Conservation (phyloP, 495 filamentous ascomycete species). For the Hypomontagnella monticulosa region DNA sequence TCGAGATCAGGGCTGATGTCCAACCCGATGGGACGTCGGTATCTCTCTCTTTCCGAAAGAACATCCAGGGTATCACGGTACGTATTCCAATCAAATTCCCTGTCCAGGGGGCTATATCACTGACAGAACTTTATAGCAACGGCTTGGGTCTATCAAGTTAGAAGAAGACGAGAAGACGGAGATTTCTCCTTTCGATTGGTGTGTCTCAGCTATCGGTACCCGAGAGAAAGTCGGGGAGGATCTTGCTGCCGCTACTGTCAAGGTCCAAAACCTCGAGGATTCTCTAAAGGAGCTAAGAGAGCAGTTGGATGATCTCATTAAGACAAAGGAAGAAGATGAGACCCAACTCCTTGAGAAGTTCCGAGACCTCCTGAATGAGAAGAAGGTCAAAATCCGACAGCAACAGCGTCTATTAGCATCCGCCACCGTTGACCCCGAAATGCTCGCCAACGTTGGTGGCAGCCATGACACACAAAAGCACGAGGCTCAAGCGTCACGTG, state of each 20-base stretch:
- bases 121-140: constrained; percentile 61
- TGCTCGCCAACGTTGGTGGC: constrained; percentile 37
- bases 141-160: constrained; percentile 72
- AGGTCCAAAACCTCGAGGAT: constrained; percentile 60
- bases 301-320: constrained; percentile 71
- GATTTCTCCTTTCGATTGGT: constrained; percentile 80
- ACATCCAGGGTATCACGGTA: constrained; percentile 59
- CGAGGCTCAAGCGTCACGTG: constrained; percentile 48
- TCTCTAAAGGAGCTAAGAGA: constrained; percentile 57
- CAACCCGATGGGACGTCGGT: constrained; percentile 44
- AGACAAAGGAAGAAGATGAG: constrained; percentile 74
- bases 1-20: constrained; percentile 55
- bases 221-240: constrained; percentile 49
- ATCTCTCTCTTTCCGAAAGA: constrained; percentile 54
- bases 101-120: constrained; percentile 3
- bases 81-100: constrained; percentile 14
- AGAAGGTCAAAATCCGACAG: constrained; percentile 90
- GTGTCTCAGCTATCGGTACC: constrained; percentile 53
- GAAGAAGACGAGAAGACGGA: constrained; percentile 68
- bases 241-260: constrained; percentile 54
- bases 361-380: constrained; percentile 77
- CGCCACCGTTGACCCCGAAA: constrained; percentile 64
- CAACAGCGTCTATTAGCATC: constrained; percentile 74
- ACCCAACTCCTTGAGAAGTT: constrained; percentile 76
- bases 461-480: constrained; percentile 28